A percentile compares a stretch with the other conserved stretches of the same genome.
Conservation (phyloP, 768 basidiomycete genomes). For the Imleria badia region DNA sequence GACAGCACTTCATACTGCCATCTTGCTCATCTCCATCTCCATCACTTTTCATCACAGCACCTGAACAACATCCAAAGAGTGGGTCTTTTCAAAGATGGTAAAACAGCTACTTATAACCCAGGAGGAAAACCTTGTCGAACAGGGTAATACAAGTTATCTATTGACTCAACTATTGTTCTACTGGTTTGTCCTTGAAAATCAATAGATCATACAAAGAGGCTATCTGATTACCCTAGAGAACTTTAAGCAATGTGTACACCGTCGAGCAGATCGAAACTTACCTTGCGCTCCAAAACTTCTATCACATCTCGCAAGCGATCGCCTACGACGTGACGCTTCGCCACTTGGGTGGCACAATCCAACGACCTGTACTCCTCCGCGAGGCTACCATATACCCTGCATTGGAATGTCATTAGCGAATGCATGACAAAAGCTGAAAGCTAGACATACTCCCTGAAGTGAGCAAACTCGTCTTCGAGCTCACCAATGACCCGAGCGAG, state of each 20-base stretch:
- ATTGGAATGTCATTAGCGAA: constrained; percentile 7
- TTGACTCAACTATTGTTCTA: constrained; percentile 5
- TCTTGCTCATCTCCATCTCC: too few species aligned
- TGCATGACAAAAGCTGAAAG: neutral
- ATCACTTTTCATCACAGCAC: too few species aligned
- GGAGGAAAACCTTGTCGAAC: too few species aligned
- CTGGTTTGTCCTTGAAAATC: constrained; percentile 68
- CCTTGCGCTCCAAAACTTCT: constrained; percentile 90
- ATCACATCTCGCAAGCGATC: constrained; percentile 90
- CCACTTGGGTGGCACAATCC: constrained; percentile 79
- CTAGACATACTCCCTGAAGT: constrained; percentile 81
- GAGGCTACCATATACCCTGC: constrained; percentile 82
- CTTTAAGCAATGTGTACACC: neutral
- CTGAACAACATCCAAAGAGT: too few species aligned
- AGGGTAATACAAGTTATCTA: neutral
- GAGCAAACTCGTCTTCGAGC: constrained; percentile 92
- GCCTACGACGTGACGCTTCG: constrained; percentile 82
- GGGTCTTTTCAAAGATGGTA: too few species aligned
- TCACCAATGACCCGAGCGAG: constrained; percentile 80
- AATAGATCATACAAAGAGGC: constrained; percentile 86
- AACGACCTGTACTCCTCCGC: constrained; percentile 92
- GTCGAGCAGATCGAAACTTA: constrained; percentile 28
- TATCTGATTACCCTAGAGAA: constrained; percentile 83
- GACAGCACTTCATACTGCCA: too few species aligned
- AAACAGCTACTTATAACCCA: too few species aligned